Conservation (phyloP, 1,139 yeast genomes). For the Candida neerlandica region DNA sequence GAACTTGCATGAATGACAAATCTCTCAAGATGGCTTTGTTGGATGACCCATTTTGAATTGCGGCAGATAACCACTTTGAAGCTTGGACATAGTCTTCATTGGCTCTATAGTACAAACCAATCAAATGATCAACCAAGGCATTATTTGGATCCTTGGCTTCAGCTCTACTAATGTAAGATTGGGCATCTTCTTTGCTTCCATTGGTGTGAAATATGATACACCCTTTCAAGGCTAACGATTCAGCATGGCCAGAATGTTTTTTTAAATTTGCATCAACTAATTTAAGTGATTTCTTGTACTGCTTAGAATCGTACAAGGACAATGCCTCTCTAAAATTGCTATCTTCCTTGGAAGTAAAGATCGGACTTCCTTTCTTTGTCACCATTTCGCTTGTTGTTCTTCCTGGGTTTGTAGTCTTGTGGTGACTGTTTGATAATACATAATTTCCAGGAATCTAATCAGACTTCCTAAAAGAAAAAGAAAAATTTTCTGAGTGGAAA, state of each 20-base stretch:
- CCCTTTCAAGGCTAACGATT: constrained; percentile 85
- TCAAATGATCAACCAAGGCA: constrained; percentile 79
- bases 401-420: neutral
- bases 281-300: constrained; percentile 84
- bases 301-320: constrained; percentile 78
- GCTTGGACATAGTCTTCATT: constrained; percentile 75
- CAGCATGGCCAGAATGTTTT: constrained; percentile 76
- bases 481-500: neutral
- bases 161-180: constrained; percentile 61
- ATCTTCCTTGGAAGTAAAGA: constrained; percentile 58
- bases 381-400: constrained; percentile 21
- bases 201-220: constrained; percentile 51
- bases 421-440: neutral
- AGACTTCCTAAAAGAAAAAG: neutral
- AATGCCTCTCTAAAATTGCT: constrained; percentile 78
- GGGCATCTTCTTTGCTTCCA: constrained; percentile 68
- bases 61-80: constrained; percentile 75
- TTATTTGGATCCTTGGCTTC: constrained; percentile 55
- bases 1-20: constrained; percentile 77
- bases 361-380: constrained; percentile 31
- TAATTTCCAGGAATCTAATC: neutral
- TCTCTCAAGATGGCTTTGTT: constrained; percentile 84
- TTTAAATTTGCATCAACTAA: constrained; percentile 75
- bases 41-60: constrained; percentile 76
- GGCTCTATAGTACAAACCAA: constrained; percentile 80